Conservation (phyloP, 2,329 filamentous ascomycete species). For the Cryphonectria carpinicola region DNA sequence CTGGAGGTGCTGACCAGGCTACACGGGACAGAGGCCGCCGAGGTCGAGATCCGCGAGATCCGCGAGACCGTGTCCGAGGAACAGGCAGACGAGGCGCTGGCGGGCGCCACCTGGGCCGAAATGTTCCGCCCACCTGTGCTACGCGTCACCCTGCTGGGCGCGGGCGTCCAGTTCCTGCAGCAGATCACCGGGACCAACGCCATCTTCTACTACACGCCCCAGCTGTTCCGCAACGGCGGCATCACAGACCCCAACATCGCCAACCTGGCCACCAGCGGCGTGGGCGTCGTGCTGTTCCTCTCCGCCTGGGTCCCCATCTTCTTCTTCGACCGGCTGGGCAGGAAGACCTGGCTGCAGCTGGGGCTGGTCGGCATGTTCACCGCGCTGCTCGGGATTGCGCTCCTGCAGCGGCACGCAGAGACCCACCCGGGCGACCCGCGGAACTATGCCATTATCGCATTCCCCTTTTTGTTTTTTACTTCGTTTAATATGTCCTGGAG, state of each 20-base stretch:
- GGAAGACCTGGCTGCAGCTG: slow-evolving; percentile 39
- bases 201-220: slow-evolving; percentile 38
- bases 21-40: slow-evolving; percentile 30
- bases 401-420: slow-evolving; percentile 36
- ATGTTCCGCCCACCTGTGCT: slow-evolving; percentile 37
- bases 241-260: slow-evolving; percentile 47
- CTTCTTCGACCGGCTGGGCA: slow-evolving; percentile 38
- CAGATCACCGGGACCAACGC: slow-evolving; percentile 38
- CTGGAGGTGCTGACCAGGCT: slow-evolving; percentile 30
- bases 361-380: slow-evolving; percentile 37
- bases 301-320: slow-evolving; percentile 39
- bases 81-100: not conserved
- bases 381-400: slow-evolving; percentile 35
- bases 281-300: slow-evolving; percentile 37
- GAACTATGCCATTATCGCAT: slow-evolving; percentile 37
- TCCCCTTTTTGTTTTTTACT: slow-evolving; percentile 37
- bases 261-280: slow-evolving; percentile 37
- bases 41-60: slow-evolving; percentile 49
- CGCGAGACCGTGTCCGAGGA: slow-evolving; percentile 29
- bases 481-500: slow-evolving; percentile 40
- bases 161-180: slow-evolving; percentile 37
- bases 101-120: slow-evolving; percentile 31
- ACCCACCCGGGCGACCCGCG: slow-evolving; percentile 33
- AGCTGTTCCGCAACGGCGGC: slow-evolving; percentile 51
- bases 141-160: slow-evolving; percentile 37